Base-by-base conservation (phyloP, 2,329 filamentous ascomycete genomes). In the Graphilbum sp. region DNA sequence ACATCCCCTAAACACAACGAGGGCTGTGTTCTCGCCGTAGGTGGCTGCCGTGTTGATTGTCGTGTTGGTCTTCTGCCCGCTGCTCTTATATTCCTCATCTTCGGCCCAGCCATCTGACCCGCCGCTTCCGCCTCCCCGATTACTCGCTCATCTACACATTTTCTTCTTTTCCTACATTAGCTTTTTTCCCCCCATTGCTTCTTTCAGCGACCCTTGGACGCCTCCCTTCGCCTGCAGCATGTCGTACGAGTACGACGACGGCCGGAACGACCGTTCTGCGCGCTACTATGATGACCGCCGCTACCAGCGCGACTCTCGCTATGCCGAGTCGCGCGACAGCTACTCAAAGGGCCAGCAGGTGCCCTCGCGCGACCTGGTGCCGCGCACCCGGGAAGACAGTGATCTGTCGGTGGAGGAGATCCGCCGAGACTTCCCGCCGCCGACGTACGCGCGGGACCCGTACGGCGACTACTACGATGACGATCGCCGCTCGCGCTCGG, bases 341-440 rank as follows among this genome's bases (percentile, higher is more conserved):
- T 64, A 65, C 46, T 52, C 62, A 40, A 61, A 60, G 45, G 54
- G 58, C 23, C 56, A n/a, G n/a, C n/a, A 63, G 36, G 54, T 37
- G 1, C 34, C 59, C 33, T 59, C 60, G 23, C 66, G 62, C 42
- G 71, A 75, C 32, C 60, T 78, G 8, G 58, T 77, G 12, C 69
- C 69, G 27, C 63, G 69, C 20, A 54, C 62, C 36, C 76, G 79
- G 46, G 78, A 87, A 53, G 79, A 85, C 50, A 86, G 79, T 55
- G 76, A 78, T 34, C 61, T 79, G 20, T 77, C 77, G 3, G 59
- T 92, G 52, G 87, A 94, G 59, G 83, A 92, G 59, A 75, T 92
- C 43, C 74, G 75, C 46, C 76, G 85, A 47, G 82, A 92, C 48
- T 93, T 92, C 50, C 83, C 83, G 24, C 82, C 84, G 7, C 79